Percentiles rank a stretch among this genome's conserved stretches.
These are phyloP conservation scores for Calonectria leucothoes DNA, from an alignment of 2,329 filamentous ascomycete genomes.

Conservation along the genomic window DNA sequence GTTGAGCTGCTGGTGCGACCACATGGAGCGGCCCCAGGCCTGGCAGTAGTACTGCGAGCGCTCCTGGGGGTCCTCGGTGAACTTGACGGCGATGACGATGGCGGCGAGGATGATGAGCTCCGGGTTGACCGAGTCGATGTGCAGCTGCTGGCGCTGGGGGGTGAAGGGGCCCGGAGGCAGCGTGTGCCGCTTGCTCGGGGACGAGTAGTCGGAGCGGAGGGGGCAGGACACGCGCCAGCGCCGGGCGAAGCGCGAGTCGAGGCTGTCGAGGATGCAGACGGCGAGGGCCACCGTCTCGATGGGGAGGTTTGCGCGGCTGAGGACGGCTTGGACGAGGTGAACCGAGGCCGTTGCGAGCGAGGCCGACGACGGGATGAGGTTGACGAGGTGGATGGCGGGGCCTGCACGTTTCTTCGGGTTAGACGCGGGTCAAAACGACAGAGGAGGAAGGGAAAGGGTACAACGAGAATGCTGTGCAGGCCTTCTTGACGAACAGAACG, in stretches of 20 bases:
- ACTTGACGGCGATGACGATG: conserved; percentile 74
- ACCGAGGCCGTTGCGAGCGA: conserved; percentile 70
- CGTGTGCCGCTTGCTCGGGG: conserved; percentile 59
- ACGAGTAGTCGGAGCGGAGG: conserved; percentile 47
- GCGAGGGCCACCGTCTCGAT: conserved; percentile 73
- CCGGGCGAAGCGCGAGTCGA: conserved; percentile 71
- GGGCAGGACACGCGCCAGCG: conserved; percentile 72
- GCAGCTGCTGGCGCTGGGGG: conserved; percentile 52
- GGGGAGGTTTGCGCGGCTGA: conserved; percentile 67
- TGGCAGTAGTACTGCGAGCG: conserved; percentile 64
- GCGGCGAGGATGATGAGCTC: conserved; percentile 73
- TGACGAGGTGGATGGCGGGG: conserved; percentile 73
- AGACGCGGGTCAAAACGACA: conserved; percentile 16
- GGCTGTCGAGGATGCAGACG: conserved; percentile 74
- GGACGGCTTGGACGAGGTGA: conserved; percentile 69
- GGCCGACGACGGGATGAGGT: conserved; percentile 72
- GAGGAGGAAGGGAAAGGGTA: not conserved
- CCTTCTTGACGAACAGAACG: not conserved
- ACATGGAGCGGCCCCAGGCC: conserved; percentile 65
- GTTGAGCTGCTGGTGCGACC: conserved; percentile 72
- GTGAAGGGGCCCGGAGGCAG: conserved; percentile 54
- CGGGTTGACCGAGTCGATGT: conserved; percentile 71
- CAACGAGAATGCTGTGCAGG: not conserved
- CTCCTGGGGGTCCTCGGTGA: conserved; percentile 69
- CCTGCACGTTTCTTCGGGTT: conserved; percentile 54